Evolutionary conservation across 306 rosid species (phyloP).

Genomic region (Pterocarpus macrocarpus): DNA sequence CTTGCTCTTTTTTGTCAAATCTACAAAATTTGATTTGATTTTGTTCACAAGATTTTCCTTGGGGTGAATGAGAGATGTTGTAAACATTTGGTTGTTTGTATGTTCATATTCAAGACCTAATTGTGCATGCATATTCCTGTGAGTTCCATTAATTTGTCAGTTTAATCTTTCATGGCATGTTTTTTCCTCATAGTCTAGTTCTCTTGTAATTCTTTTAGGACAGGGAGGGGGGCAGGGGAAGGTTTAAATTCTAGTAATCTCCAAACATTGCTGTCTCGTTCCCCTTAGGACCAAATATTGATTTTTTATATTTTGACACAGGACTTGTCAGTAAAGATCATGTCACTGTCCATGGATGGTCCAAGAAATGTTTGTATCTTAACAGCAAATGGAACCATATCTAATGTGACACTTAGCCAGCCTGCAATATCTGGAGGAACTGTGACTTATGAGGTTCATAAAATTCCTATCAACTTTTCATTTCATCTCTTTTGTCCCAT

Average conservation of each 20-base stretch:
- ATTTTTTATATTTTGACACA: conserved; percentile 44
- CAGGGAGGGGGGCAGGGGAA: background rate
- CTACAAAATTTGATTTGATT: conserved; percentile 1
- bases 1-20: conserved; percentile 18
- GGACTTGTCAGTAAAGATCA: conserved; percentile 69
- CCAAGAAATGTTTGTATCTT: conserved; percentile 68
- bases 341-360: conserved; percentile 72
- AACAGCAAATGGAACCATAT: conserved; percentile 79
- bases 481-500: background rate
- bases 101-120: too few species aligned
- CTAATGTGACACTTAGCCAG: conserved; percentile 78
- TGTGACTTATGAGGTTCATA: conserved; percentile 87
- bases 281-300: conserved; percentile 9
- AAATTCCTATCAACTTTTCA: conserved; percentile 22
- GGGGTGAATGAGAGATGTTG: background rate
- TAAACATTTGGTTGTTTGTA: background rate
- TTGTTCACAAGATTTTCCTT: background rate
- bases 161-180: conserved; percentile 6
- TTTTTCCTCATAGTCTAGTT: background rate
- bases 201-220: background rate
- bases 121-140: background rate
- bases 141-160: background rate
- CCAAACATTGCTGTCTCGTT: background rate
- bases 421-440: conserved; percentile 75
- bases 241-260: conserved; percentile 3